These are phyloP conservation scores for Fraxinus sp. DNA, from an alignment of 305 asterid genomes.

Conservation along the genomic window DNA sequence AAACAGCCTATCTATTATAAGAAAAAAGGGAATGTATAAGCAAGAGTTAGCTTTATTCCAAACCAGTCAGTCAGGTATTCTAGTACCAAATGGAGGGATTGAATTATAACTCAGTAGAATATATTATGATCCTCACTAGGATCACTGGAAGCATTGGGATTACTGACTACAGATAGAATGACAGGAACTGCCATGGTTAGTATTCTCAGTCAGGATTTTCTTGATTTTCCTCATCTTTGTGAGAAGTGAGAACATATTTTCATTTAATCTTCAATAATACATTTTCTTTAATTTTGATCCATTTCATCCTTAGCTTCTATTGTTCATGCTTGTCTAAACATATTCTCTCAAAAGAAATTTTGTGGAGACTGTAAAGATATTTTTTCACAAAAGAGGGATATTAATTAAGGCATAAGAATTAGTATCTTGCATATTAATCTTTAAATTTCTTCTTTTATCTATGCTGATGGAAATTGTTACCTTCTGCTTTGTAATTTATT, in stretches of 20 bases:
- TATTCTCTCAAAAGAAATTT: neutral
- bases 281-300: neutral
- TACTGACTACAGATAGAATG: neutral
- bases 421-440: neutral
- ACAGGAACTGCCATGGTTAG: neutral
- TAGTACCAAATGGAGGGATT: neutral
- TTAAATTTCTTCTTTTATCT: neutral
- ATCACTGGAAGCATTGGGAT: neutral
- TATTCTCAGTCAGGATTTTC: neutral
- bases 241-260: neutral
- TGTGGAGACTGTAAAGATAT: neutral
- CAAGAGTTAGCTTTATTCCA: neutral
- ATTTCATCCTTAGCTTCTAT: neutral
- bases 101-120: neutral
- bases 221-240: neutral
- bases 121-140: neutral
- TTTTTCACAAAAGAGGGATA: neutral
- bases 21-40: neutral
- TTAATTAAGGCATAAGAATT: constrained; percentile 4
- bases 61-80: neutral
- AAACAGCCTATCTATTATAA: neutral
- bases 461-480: neutral
- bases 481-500: neutral
- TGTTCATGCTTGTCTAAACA: neutral
- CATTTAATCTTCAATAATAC: neutral